Evolutionary conservation across 306 rosid species (phyloP).

Genomic region (Lathyrus sativus): DNA sequence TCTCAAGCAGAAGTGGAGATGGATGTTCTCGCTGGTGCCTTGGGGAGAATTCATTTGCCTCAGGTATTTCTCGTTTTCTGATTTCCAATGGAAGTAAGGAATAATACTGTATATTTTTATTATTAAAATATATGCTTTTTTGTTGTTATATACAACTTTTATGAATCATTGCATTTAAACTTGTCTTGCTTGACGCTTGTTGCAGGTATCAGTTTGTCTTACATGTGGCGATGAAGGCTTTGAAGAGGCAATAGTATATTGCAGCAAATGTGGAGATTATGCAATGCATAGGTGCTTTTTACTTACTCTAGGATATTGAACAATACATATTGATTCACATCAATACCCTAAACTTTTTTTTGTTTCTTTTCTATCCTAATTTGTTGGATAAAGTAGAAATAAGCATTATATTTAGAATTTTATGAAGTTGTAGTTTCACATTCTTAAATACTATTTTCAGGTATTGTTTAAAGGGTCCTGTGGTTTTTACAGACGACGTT

Average conservation of each 20-base stretch:
- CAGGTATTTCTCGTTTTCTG: slow-evolving; percentile 29
- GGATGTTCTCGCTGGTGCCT: neutral
- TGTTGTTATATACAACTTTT: slow-evolving; percentile 1
- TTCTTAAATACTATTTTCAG: slow-evolving; percentile 39
- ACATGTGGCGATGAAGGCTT: slow-evolving; percentile 41
- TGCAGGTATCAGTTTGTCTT: slow-evolving; percentile 46
- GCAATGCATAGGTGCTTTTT: slow-evolving; percentile 42
- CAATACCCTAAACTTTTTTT: neutral
- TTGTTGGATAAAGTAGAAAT: slow-evolving; percentile 5
- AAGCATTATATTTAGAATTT: neutral
- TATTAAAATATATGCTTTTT: neutral
- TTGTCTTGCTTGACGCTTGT: slow-evolving; percentile 9
- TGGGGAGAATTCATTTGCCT: slow-evolving; percentile 14
- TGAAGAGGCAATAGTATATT: slow-evolving; percentile 36
- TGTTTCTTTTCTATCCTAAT: neutral
- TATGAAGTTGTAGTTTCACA: slow-evolving; percentile 3
- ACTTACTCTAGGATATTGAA: too few relatives aligned
- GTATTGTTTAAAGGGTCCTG: slow-evolving; percentile 61
- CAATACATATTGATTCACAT: neutral
- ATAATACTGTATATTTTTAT: neutral
- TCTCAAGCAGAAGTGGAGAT: slow-evolving; percentile 12
- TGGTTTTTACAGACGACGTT: slow-evolving; percentile 35
- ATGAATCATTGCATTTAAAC: slow-evolving; percentile 1
- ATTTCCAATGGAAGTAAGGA: neutral
- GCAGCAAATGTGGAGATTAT: slow-evolving; percentile 36